Conservation (phyloP, 2,329 filamentous ascomycete species). For the Botrytis galanthina region DNA sequence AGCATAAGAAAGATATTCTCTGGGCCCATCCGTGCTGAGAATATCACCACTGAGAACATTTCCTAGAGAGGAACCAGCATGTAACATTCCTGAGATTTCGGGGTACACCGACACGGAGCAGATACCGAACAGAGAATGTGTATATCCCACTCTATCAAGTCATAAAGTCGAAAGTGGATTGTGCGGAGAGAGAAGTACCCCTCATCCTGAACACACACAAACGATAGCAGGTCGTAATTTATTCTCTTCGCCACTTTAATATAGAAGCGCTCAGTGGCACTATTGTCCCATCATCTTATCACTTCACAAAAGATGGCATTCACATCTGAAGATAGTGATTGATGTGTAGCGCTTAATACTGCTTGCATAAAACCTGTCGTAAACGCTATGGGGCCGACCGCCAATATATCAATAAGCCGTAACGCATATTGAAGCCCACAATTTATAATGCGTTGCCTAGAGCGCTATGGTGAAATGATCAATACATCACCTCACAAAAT, state of each 20-base stretch:
- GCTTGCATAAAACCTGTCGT: background rate
- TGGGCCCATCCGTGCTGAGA: background rate
- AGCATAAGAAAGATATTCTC: background rate
- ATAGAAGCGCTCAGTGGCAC: background rate
- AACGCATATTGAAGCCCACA: too few species aligned
- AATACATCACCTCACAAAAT: too few species aligned
- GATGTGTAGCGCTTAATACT: background rate
- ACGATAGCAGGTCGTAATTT: background rate
- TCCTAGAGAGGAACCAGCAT: background rate
- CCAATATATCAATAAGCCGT: background rate
- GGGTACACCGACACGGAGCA: background rate
- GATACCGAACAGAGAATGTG: background rate
- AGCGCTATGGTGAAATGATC: too few species aligned
- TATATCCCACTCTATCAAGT: background rate
- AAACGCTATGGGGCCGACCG: background rate
- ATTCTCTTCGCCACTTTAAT: background rate
- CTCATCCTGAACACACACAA: background rate
- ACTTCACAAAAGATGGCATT: background rate
- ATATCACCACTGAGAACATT: background rate
- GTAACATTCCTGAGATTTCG: background rate
- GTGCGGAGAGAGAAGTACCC: background rate
- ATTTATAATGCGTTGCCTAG: too few species aligned
- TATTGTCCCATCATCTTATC: background rate
- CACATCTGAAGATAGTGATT: background rate
- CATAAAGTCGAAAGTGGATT: background rate